These are phyloP conservation scores for Penicillium maclennaniae DNA, from an alignment of 495 filamentous ascomycete genomes.

Conservation along the genomic window DNA sequence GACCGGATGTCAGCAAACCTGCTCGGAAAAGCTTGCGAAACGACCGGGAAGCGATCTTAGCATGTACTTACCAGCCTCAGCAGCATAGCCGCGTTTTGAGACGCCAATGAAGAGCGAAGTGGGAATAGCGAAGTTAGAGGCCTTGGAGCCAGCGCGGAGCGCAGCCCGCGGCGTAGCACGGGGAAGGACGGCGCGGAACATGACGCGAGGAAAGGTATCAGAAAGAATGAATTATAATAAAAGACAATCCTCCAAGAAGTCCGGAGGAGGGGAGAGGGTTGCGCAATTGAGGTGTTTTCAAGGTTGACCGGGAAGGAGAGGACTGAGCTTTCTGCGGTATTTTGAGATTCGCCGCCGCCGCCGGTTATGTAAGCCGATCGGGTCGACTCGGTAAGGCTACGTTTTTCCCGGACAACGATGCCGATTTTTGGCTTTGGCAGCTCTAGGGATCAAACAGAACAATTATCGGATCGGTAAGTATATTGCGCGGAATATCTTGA, in stretches of 20 bases:
- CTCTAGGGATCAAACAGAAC: not conserved
- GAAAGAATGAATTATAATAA: constrained; percentile 20
- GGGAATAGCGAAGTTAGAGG: constrained; percentile 55
- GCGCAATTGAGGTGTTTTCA: constrained; percentile 24
- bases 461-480: not conserved
- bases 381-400: constrained; percentile 20
- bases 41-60: not conserved
- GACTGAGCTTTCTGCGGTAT: constrained; percentile 30
- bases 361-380: constrained; percentile 24
- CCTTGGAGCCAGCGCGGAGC: constrained; percentile 45
- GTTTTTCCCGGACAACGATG: constrained; percentile 11
- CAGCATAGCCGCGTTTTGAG: constrained; percentile 70
- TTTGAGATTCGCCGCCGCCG: constrained; percentile 19
- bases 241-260: constrained; percentile 29
- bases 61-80: constrained; percentile 65
- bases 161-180: constrained; percentile 63
- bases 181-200: constrained; percentile 73
- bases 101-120: constrained; percentile 52
- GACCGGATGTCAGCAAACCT: constrained; percentile 24
- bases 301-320: constrained; percentile 30
- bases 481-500: not conserved
- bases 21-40: constrained; percentile 18
- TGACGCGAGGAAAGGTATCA: constrained; percentile 39
- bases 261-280: constrained; percentile 20
- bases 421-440: constrained; percentile 3